phyloP scores from a whole-genome alignment of 208 protist genomes.

The Acanthamoeba healyi region DNA sequence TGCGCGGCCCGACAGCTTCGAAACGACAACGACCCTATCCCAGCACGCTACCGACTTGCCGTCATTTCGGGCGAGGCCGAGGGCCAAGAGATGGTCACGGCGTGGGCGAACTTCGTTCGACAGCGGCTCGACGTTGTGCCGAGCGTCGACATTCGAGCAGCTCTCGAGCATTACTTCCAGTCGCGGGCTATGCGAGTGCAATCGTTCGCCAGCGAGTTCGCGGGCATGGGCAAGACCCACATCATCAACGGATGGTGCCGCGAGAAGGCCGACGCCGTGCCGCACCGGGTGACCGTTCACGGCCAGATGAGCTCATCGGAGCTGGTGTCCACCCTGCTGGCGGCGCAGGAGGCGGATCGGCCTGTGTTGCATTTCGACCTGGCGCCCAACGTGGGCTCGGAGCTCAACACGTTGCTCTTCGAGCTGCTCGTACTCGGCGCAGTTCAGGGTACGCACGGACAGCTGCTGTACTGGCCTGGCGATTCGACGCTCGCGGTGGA shows the following conservation, averaged over 20 bases:
- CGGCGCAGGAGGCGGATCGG: not conserved
- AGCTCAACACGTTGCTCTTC: constrained; percentile 69
- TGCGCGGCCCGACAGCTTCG: not conserved
- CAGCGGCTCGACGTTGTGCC: not conserved
- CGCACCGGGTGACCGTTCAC: not conserved
- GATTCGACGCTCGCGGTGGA: constrained; percentile 1
- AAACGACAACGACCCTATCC: not conserved
- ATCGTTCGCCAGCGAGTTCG: constrained; percentile 52
- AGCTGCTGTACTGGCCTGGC: constrained; percentile 8
- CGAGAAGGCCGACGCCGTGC: not conserved
- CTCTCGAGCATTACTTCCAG: constrained; percentile 22
- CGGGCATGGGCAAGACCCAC: constrained; percentile 73
- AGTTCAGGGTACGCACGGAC: not conserved
- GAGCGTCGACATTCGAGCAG: not conserved
- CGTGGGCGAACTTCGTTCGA: not conserved
- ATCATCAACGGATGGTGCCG: constrained; percentile 43
- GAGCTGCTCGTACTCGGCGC: constrained; percentile 38
- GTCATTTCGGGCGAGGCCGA: constrained; percentile 66
- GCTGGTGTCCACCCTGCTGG: constrained; percentile 1
- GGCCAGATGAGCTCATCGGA: not conserved
- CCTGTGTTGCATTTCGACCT: constrained; percentile 60
- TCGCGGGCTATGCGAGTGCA: not conserved
- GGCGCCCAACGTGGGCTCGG: not conserved
- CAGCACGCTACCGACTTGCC: constrained; percentile 5
- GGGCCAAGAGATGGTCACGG: constrained; percentile 11